Percentiles rank a stretch among this genome's conserved stretches.
Evolutionary conservation across 2,329 filamentous ascomycete genomes (phyloP).

Genomic region (Fusarium buharicum): DNA sequence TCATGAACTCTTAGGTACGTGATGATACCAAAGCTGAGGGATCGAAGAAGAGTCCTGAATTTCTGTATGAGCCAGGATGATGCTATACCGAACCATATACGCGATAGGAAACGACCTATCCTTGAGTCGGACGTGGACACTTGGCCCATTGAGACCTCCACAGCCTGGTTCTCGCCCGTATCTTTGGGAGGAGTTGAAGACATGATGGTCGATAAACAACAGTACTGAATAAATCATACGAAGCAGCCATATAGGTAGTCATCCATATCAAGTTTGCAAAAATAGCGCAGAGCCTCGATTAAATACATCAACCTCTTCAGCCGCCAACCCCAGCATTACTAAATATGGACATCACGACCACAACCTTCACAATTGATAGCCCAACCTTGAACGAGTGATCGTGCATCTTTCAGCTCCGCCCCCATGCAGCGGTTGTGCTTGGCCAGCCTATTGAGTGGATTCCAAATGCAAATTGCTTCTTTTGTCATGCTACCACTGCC

Average conservation of each 20-base stretch:
- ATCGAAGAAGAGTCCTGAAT: constrained; percentile 4
- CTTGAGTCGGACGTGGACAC: background rate
- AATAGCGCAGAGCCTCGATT: background rate
- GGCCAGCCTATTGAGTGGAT: background rate
- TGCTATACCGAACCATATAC: background rate
- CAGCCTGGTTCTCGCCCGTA: too few relatives aligned
- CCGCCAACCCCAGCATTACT: background rate
- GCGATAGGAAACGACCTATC: background rate
- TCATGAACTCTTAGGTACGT: background rate
- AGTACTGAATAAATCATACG: background rate
- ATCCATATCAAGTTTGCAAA: background rate
- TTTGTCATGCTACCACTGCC: background rate
- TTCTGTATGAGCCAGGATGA: background rate
- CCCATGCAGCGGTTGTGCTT: background rate
- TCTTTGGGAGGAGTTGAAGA: background rate
- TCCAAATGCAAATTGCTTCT: background rate
- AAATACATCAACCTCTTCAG: background rate
- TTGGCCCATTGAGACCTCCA: background rate
- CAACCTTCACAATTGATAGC: background rate
- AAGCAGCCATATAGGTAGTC: background rate
- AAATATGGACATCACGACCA: background rate
- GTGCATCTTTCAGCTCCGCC: background rate
- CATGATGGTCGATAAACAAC: background rate
- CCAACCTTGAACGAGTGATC: background rate
- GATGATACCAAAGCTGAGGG: background rate